A percentile compares a stretch with the other conserved stretches of the same genome.
These are phyloP conservation scores for Candida buenavistaensis DNA, from an alignment of 1,139 yeast genomes.

Conservation along the genomic window DNA sequence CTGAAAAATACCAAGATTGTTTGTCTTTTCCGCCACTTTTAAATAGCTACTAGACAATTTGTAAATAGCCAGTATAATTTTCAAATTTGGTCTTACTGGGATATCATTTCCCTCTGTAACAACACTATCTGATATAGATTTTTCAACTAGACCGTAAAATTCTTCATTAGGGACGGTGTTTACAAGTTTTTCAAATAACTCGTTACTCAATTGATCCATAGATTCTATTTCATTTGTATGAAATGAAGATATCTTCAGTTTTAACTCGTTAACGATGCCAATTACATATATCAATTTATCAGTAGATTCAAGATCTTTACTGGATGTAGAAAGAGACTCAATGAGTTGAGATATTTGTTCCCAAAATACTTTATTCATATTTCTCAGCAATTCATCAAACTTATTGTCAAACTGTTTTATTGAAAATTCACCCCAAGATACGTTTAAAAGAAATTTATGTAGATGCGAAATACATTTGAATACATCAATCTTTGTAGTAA, in stretches of 20 bases:
- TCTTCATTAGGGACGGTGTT: constrained; percentile 10
- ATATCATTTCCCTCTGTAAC: constrained; percentile 11
- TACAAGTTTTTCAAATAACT: constrained; percentile 5
- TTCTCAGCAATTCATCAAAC: constrained; percentile 14
- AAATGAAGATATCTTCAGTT: constrained; percentile 4
- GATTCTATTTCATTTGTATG: not conserved
- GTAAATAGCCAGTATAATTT: constrained; percentile 23
- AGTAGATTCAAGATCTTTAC: constrained; percentile 12
- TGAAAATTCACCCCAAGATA: constrained; percentile 18
- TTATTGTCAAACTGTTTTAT: constrained; percentile 11
- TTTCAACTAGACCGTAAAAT: constrained; percentile 10
- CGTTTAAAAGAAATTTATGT: constrained; percentile 5
- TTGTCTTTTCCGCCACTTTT: constrained; percentile 5
- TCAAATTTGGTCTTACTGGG: constrained; percentile 26
- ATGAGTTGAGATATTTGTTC: constrained; percentile 12
- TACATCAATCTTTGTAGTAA: constrained; percentile 10
- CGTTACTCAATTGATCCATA: constrained; percentile 2
- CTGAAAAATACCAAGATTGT: constrained; percentile 22
- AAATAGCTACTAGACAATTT: constrained; percentile 21
- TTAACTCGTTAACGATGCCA: constrained; percentile 9
- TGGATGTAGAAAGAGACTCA: constrained; percentile 8
- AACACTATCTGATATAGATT: constrained; percentile 8
- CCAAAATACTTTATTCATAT: constrained; percentile 15
- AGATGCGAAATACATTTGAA: constrained; percentile 15
- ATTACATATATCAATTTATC: constrained; percentile 10